Percentiles rank a stretch among this genome's conserved stretches.
Conservation (phyloP, 208 protist genomes). For the Crithidia expoeki region DNA sequence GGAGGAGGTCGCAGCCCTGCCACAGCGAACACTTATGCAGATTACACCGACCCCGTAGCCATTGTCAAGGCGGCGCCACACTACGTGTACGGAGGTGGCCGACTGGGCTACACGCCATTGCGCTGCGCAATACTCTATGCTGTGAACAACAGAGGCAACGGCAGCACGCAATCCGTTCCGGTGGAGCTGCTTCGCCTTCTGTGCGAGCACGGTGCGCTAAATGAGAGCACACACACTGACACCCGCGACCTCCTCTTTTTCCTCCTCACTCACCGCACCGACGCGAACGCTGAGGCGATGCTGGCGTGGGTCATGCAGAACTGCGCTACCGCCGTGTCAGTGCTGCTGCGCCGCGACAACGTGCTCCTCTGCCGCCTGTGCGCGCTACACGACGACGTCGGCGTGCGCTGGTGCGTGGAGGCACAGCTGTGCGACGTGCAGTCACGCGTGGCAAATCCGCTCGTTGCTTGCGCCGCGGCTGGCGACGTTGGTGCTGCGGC, state of each 20-base stretch:
- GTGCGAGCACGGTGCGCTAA: slow-evolving; percentile 51
- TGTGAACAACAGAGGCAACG: slow-evolving; percentile 5
- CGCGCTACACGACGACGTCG: slow-evolving; percentile 26
- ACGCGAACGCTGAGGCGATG: slow-evolving; percentile 43
- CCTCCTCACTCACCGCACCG: slow-evolving; percentile 40
- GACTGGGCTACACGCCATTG: slow-evolving; percentile 56
- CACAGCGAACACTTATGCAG: neutral
- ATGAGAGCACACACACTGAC: slow-evolving; percentile 30
- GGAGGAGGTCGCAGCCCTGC: neutral
- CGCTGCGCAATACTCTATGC: slow-evolving; percentile 35
- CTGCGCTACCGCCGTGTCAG: slow-evolving; percentile 18
- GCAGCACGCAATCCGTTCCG: neutral
- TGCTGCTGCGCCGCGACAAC: slow-evolving; percentile 44
- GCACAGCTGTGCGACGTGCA: slow-evolving; percentile 43
- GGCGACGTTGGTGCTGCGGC: slow-evolving; percentile 49
- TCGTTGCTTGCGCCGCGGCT: slow-evolving; percentile 49
- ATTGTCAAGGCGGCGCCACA: slow-evolving; percentile 17
- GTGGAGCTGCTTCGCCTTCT: slow-evolving; percentile 49
- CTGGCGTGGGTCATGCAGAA: slow-evolving; percentile 30
- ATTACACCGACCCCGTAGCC: slow-evolving; percentile 24
- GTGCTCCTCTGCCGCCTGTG: slow-evolving; percentile 60
- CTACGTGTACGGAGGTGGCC: slow-evolving; percentile 39
- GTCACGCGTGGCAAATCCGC: slow-evolving; percentile 34
- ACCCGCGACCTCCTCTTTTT: slow-evolving; percentile 53
- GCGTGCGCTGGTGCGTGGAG: slow-evolving; percentile 73